phyloP scores from a whole-genome alignment of 164 flowering plant genomes.

The Vitis riparia region DNA sequence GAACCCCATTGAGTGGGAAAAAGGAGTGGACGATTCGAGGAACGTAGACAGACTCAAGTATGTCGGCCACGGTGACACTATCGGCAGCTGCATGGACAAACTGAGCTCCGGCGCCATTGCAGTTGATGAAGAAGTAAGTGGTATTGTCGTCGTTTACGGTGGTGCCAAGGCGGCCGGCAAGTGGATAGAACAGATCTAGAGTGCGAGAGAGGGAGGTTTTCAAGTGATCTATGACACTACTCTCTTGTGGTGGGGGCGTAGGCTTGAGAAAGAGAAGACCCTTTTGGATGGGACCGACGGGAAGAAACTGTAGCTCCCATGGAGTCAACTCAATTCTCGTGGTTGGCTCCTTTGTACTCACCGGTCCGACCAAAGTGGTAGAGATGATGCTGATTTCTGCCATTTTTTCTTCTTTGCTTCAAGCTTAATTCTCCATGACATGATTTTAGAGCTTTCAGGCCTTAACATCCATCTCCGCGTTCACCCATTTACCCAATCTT shows the following conservation, averaged over 20 bases:
- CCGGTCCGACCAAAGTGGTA: neutral
- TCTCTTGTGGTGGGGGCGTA: neutral
- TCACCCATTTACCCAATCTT: too few species aligned
- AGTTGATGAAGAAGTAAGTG: constrained; percentile 25
- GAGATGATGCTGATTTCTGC: constrained; percentile 4
- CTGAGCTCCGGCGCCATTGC: constrained; percentile 39
- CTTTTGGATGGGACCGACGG: constrained; percentile 29
- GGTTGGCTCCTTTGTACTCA: neutral
- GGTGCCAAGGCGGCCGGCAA: constrained; percentile 43
- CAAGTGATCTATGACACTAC: constrained; percentile 10
- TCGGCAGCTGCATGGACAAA: constrained; percentile 45
- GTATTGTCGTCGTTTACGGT: constrained; percentile 16
- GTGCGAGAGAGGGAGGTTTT: constrained; percentile 39
- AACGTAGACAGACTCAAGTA: constrained; percentile 28
- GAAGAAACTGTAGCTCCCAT: constrained; percentile 45
- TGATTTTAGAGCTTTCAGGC: too few species aligned
- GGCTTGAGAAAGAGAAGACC: constrained; percentile 47
- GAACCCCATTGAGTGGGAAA: constrained; percentile 23
- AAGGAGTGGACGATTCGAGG: constrained; percentile 30
- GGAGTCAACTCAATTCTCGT: constrained; percentile 22
- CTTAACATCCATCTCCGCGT: too few species aligned
- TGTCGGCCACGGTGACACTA: constrained; percentile 29
- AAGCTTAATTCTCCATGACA: too few species aligned
- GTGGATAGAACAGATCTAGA: constrained; percentile 28
- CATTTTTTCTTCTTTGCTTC: too few species aligned